These are phyloP conservation scores for Phytophthora pistaciae DNA, from an alignment of 352 stramenopile species.

Conservation along the genomic window DNA sequence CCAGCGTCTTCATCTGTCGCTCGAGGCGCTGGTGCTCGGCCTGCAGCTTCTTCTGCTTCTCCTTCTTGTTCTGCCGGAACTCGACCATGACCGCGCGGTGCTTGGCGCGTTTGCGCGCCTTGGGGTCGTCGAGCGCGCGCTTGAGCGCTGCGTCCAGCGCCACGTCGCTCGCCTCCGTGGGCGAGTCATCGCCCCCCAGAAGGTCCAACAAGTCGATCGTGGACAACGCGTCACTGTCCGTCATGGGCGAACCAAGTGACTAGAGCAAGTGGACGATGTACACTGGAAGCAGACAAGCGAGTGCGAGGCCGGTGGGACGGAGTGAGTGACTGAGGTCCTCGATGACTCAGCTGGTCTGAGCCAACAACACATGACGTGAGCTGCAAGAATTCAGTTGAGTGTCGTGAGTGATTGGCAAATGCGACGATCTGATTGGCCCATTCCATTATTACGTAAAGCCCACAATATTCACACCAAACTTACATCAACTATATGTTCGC, in stretches of 20 bases:
- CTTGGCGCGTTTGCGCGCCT: conserved; percentile 42
- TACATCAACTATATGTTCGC: neutral
- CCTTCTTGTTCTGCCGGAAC: conserved; percentile 52
- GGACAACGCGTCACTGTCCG: neutral
- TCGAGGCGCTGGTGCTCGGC: conserved; percentile 40
- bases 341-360: neutral
- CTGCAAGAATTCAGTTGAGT: neutral
- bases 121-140: conserved; percentile 38
- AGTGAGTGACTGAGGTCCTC: too few species aligned
- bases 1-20: conserved; percentile 33
- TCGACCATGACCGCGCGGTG: conserved; percentile 48
- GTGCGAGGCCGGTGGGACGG: too few species aligned
- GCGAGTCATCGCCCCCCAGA: conserved; percentile 5
- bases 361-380: too few species aligned
- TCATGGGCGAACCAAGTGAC: conserved; percentile 3
- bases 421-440: neutral
- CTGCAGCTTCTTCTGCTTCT: conserved; percentile 33
- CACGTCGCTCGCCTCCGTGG: neutral
- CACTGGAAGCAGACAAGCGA: too few species aligned
- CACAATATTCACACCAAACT: neutral
- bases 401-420: neutral
- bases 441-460: neutral
- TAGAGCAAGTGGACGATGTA: too few species aligned
- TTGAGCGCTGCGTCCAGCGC: conserved; percentile 1
- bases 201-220: conserved; percentile 8